Evolutionary conservation across 495 filamentous ascomycete genomes (phyloP).

Genomic region (Neurospora sp.): DNA sequence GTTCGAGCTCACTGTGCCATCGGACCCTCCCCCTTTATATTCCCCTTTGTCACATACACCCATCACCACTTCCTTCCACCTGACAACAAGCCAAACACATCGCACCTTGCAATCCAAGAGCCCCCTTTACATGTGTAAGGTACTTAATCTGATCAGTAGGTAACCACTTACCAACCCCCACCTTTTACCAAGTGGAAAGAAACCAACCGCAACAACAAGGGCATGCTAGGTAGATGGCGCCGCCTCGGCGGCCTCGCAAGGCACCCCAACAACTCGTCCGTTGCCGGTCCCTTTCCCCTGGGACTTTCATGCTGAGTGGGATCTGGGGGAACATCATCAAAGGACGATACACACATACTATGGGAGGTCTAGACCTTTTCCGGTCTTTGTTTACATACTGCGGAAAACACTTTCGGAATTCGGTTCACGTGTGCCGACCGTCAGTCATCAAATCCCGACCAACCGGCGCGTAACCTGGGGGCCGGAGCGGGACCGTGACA

Average conservation of each 20-base stretch:
- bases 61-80: neutral
- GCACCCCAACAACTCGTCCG: neutral
- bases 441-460: neutral
- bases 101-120: neutral
- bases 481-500: neutral
- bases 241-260: neutral
- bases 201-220: neutral
- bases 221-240: neutral
- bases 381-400: neutral
- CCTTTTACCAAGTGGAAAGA: neutral
- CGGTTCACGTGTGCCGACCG: neutral
- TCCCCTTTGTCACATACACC: neutral
- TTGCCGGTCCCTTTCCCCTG: neutral
- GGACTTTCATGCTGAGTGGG: neutral
- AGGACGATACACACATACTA: neutral
- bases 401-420: neutral
- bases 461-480: neutral
- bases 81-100: neutral
- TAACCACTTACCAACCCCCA: neutral
- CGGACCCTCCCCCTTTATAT: neutral
- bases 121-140: neutral
- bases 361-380: neutral
- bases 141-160: neutral
- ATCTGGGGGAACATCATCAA: neutral
- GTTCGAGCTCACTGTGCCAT: neutral